Evolutionary conservation across 73 alveolate species (phyloP), one percentile per base, ranked within the genome.

Genomic region (Paramecium tetraurelia): DNA sequence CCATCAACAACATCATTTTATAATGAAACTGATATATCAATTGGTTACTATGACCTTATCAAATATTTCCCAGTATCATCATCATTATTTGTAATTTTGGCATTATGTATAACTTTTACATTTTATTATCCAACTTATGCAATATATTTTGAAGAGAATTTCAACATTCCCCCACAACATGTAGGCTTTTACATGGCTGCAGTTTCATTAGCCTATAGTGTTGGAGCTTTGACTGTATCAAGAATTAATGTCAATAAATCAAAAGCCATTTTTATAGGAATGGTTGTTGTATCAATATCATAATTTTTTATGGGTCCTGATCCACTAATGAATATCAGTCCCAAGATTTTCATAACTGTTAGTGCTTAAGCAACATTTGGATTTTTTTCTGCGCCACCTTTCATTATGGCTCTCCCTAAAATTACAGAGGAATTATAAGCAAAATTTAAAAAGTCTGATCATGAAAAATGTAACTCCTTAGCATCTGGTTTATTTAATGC

Each of bases 401-500:
- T 6, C n/a, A 68, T 68, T 7, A 21, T 21, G 22, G 44, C 22
- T 7, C 43, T 68, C 10, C 85, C 85, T 6, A 18, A 27, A 21
- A 68, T 68, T 2, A 68, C 85, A 22, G 36, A 18, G 6, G 20
- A 27, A 6, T 68, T 68, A 68, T 22, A 5, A 7, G 8, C 21
- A 0, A 22, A 14, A 68, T 68, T 68, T 27, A 0, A 27, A 21
- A 68, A 68, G 4, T 21, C 31, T 5, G 33, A 68, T 22, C 44
- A 68, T 7, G 85, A 68, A 5, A 68, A 27, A 68, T 68, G 85
- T 68, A 21, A 27, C 22, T 22, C 36, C 7, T 16, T 68, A 68
- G 36, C 85, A 21, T 68, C 85, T 68, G 85, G 48, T 16, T 22
- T 68, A n/a, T 75, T 75, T 75, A 31, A 24, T 18, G 88, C 88